These are phyloP conservation scores for Trametes gibbosa DNA, from an alignment of 768 basidiomycete species.

Conservation along the genomic window DNA sequence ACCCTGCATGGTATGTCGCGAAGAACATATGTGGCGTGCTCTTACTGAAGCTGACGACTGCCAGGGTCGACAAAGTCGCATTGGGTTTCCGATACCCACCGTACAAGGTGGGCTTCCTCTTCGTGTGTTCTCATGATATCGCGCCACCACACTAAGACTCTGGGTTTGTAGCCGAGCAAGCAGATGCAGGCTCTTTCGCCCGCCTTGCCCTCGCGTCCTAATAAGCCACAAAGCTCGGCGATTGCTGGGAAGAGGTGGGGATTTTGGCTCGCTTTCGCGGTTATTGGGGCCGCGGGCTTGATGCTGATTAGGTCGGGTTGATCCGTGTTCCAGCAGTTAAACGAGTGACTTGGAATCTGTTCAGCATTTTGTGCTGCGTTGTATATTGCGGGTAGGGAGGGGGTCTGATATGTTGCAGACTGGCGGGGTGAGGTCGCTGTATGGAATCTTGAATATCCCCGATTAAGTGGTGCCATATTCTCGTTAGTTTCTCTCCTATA, in stretches of 20 bases:
- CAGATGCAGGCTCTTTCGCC: neutral
- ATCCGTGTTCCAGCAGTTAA: neutral
- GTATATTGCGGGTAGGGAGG: too few species aligned
- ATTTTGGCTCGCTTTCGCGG: neutral
- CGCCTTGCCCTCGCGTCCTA: neutral
- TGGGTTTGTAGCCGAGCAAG: neutral
- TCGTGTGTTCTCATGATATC: neutral
- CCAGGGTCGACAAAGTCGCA: constrained; percentile 11
- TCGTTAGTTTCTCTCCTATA: too few species aligned
- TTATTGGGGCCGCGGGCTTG: neutral
- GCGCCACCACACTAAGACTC: neutral
- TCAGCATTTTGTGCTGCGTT: too few species aligned
- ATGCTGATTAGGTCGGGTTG: neutral
- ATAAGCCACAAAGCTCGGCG: neutral
- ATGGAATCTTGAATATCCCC: too few species aligned
- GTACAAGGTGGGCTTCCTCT: constrained; percentile 2
- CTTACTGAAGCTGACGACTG: neutral
- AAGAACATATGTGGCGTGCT: neutral
- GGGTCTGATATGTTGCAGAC: too few species aligned
- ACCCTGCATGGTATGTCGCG: constrained; percentile 34
- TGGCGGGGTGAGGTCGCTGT: too few species aligned
- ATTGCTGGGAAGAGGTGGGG: neutral
- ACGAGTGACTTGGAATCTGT: neutral
- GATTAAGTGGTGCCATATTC: too few species aligned
- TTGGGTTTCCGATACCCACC: constrained; percentile 16